Evolutionary conservation across 805 yeast species (phyloP), one percentile per base, ranked within the genome.

Genomic region (Soucietia sequanensis): DNA sequence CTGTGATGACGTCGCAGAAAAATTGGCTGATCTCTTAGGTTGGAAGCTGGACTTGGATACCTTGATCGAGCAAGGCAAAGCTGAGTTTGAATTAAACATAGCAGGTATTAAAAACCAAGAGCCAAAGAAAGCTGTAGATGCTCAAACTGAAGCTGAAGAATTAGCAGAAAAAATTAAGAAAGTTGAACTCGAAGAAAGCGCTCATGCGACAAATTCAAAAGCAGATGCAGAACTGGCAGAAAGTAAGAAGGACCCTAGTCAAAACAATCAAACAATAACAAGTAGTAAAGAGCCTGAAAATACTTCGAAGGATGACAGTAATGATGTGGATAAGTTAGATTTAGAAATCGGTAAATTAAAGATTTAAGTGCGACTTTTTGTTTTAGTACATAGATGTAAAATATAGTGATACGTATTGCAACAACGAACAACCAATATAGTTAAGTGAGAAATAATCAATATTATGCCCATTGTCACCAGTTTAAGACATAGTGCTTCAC

Each of bases 371-470:
- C n/a, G 24, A 25, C 24, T 47, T 72, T 41, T 61, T 70, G 64
- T 76, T 80, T 47, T 74, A 67, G 60, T 86, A 88, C 30, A 87
- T n/a, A n/a, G n/a, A n/a, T n/a, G n/a, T n/a, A n/a, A n/a, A n/a
- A n/a, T n/a, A n/a, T n/a, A n/a, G n/a, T n/a, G n/a, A n/a, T n/a
- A n/a, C n/a, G n/a, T n/a, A n/a, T n/a, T n/a, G n/a, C n/a, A n/a
- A n/a, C n/a, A n/a, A n/a, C n/a, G n/a, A n/a, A n/a, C n/a, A n/a
- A n/a, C n/a, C n/a, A n/a, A n/a, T n/a, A n/a, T n/a, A n/a, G n/a
- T n/a, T n/a, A n/a, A n/a, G n/a, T n/a, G n/a, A n/a, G n/a, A n/a
- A n/a, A n/a, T n/a, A n/a, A n/a, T n/a, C n/a, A n/a, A n/a, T n/a
- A n/a, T n/a, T n/a, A n/a, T n/a, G n/a, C n/a, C n/a, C n/a, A n/a